phyloP scores from a whole-genome alignment of 805 yeast genomes.

The Sugiyamaella marilandica region DNA sequence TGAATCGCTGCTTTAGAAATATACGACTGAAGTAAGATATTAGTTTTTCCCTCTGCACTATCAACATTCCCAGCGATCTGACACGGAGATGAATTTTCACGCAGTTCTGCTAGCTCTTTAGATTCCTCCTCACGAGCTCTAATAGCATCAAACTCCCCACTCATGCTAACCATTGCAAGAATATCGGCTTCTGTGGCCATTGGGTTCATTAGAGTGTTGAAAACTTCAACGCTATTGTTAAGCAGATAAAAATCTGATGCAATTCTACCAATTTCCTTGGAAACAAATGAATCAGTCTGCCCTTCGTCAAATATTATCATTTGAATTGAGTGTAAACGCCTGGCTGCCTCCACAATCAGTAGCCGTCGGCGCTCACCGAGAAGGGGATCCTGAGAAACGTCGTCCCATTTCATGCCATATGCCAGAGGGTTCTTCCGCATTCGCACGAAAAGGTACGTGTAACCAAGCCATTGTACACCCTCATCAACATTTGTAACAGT shows the following conservation, averaged over 20 bases:
- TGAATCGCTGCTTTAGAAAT: conserved; percentile 68
- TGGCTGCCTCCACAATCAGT: conserved; percentile 75
- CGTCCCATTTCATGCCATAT: conserved; percentile 87
- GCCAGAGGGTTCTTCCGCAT: conserved; percentile 93
- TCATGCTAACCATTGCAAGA: conserved; percentile 80
- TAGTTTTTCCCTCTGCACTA: conserved; percentile 79
- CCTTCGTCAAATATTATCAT: conserved; percentile 88
- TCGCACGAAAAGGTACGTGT: conserved; percentile 87
- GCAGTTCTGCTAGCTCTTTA: conserved; percentile 59
- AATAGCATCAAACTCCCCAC: conserved; percentile 88
- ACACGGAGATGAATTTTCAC: conserved; percentile 57
- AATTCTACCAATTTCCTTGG: conserved; percentile 89
- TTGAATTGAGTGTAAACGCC: conserved; percentile 76
- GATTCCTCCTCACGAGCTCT: conserved; percentile 86
- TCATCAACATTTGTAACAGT: conserved; percentile 92
- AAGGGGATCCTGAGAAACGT: conserved; percentile 75
- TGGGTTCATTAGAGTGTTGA: conserved; percentile 80
- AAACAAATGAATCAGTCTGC: conserved; percentile 64
- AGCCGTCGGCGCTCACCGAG: conserved; percentile 67
- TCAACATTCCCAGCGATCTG: conserved; percentile 74
- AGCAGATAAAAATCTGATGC: conserved; percentile 91
- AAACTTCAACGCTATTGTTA: conserved; percentile 80
- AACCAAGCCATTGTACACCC: conserved; percentile 97
- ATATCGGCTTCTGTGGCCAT: conserved; percentile 89
- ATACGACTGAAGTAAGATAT: conserved; percentile 79